phyloP scores from a whole-genome alignment of 164 flowering plant genomes.

The Magnolia changhungtana region DNA sequence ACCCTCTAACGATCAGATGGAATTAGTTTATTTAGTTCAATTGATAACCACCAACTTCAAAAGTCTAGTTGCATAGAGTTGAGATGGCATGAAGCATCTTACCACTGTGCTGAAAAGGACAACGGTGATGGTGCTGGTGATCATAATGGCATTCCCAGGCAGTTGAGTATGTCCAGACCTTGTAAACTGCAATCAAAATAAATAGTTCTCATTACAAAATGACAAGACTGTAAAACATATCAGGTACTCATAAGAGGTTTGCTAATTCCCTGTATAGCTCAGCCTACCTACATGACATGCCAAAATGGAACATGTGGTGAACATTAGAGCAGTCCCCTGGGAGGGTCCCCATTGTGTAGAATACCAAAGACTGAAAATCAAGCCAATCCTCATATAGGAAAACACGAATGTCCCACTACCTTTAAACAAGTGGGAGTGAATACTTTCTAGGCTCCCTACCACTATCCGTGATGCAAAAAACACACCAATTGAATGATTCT shows the following conservation, averaged over 20 bases:
- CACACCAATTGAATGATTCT: too few species aligned
- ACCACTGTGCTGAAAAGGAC: conserved; percentile 97
- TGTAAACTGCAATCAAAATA: conserved; percentile 57
- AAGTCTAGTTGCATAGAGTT: background rate
- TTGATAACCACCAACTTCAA: background rate
- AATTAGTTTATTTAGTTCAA: background rate
- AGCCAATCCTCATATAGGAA: too few species aligned
- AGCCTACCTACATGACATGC: too few species aligned
- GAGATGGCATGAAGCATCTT: conserved; percentile 26
- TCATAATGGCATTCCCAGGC: conserved; percentile 77
- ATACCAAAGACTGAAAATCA: too few species aligned
- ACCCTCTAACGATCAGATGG: too few species aligned
- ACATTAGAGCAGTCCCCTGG: too few species aligned
- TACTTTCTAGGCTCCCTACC: too few species aligned
- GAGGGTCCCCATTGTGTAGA: too few species aligned
- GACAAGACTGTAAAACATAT: background rate
- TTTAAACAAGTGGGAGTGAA: too few species aligned
- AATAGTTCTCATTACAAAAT: background rate
- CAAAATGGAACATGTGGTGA: too few species aligned
- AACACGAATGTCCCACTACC: too few species aligned
- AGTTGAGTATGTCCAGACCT: conserved; percentile 63
- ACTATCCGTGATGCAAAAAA: too few species aligned
- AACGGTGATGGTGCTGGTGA: conserved; percentile 90
- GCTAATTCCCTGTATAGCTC: background rate
- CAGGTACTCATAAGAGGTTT: background rate